Percentiles rank a stretch among this genome's conserved stretches.
phyloP scores from a whole-genome alignment of 371 early-diverging fungal genomes.

The Paraphysoderma sedebokerense region DNA sequence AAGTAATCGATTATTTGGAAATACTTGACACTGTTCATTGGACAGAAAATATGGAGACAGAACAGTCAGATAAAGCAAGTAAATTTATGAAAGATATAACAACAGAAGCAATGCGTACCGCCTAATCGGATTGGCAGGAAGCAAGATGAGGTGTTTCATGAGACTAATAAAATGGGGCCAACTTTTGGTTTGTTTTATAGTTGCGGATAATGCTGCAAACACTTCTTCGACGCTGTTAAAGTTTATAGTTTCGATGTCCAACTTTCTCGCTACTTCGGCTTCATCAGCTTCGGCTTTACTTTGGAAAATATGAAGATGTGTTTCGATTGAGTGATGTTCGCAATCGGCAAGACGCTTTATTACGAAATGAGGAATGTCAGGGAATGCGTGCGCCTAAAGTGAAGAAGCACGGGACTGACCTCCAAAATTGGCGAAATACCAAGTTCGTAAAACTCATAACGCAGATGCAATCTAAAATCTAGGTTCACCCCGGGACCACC shows the following conservation, averaged over 20 bases:
- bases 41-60: too few species aligned
- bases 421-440: slow-evolving; percentile 22
- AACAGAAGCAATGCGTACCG: too few species aligned
- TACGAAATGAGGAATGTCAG: too few species aligned
- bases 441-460: slow-evolving; percentile 23
- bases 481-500: slow-evolving; percentile 23
- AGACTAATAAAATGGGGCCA: background rate
- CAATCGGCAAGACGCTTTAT: background rate
- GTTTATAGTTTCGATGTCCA: background rate
- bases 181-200: background rate
- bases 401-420: slow-evolving; percentile 7
- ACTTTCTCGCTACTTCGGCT: background rate
- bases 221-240: background rate
- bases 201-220: background rate
- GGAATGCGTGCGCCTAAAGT: too few species aligned
- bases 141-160: slow-evolving; percentile 8
- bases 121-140: slow-evolving; percentile 12
- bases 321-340: background rate
- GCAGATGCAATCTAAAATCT: slow-evolving; percentile 28
- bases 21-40: too few species aligned
- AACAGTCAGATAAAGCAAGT: too few species aligned
- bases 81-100: too few species aligned
- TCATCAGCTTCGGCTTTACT: background rate
- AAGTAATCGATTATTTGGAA: too few species aligned
- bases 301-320: background rate